Evolutionary conservation across 441 rosid species (phyloP).

Genomic region (Populus hybrid): DNA sequence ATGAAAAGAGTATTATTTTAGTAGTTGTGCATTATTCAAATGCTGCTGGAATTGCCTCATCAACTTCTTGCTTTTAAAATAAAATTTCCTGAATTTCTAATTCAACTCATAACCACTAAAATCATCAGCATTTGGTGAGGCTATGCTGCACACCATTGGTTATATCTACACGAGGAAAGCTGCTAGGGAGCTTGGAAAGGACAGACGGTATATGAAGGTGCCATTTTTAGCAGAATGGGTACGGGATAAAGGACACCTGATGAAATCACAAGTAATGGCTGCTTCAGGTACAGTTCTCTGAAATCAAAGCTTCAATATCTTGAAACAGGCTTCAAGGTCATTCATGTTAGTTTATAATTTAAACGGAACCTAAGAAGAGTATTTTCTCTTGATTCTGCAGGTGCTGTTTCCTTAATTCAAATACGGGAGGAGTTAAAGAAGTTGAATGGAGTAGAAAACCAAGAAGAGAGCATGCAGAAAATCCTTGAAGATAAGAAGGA

Average conservation of each 20-base stretch:
- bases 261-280: conserved; percentile 95
- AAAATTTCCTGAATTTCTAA: neutral
- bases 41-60: neutral
- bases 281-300: conserved; percentile 63
- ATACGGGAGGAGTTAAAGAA: conserved; percentile 80
- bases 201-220: conserved; percentile 78
- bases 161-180: conserved; percentile 92
- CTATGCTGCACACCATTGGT: conserved; percentile 92
- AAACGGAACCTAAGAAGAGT: neutral
- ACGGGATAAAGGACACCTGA: conserved; percentile 82
- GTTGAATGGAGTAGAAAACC: conserved; percentile 58
- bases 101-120: conserved; percentile 1
- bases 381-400: conserved; percentile 34
- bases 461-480: conserved; percentile 65
- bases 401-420: conserved; percentile 81
- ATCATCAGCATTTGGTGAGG: conserved; percentile 86
- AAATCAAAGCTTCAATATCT: neutral
- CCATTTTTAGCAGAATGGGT: conserved; percentile 98
- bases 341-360: neutral
- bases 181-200: conserved; percentile 82
- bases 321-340: conserved; percentile 5
- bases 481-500: conserved; percentile 71
- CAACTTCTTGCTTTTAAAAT: neutral
- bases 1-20: neutral
- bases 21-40: neutral